Percentiles rank a stretch among this genome's conserved stretches.
phyloP scores from a whole-genome alignment of 1,139 yeast genomes.

The Lodderomyces theae region DNA sequence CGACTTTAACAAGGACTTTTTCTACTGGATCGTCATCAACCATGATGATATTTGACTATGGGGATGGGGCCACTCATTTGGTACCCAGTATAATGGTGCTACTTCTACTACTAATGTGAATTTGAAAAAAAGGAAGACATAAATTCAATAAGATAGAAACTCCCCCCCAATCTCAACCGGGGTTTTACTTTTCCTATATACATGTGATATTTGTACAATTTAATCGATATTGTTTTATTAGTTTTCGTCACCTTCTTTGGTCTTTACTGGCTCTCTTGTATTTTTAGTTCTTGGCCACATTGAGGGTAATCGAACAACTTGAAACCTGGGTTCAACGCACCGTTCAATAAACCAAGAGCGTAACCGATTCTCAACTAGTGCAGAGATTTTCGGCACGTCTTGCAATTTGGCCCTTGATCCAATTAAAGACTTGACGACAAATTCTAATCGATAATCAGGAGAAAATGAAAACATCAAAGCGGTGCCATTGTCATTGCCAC shows the following conservation, averaged over 20 bases:
- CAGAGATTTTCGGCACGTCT: conserved; percentile 88
- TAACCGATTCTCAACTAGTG: conserved; percentile 75
- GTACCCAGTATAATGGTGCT: not conserved
- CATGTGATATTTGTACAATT: not conserved
- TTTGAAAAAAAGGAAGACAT: no score
- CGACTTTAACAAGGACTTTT: not conserved
- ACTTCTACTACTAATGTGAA: not conserved
- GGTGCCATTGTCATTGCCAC: conserved; percentile 42
- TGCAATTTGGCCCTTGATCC: conserved; percentile 92
- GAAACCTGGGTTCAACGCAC: conserved; percentile 91
- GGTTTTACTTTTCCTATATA: not conserved
- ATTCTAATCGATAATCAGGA: conserved; percentile 87
- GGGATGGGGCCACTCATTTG: not conserved
- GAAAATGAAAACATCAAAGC: conserved; percentile 85
- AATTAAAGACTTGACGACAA: conserved; percentile 78
- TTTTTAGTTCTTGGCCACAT: conserved; percentile 87
- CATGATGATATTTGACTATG: not conserved
- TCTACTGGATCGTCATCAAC: not conserved
- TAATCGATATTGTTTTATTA: not conserved
- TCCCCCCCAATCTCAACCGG: not conserved
- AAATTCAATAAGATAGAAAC: no score
- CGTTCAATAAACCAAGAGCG: conserved; percentile 90
- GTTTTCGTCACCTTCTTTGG: conserved; percentile 11
- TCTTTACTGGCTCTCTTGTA: conserved; percentile 44
- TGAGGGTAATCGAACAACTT: conserved; percentile 77